These are phyloP conservation scores for Eucalyptus shirleyi DNA, from an alignment of 345 rosid genomes.

Conservation along the genomic window DNA sequence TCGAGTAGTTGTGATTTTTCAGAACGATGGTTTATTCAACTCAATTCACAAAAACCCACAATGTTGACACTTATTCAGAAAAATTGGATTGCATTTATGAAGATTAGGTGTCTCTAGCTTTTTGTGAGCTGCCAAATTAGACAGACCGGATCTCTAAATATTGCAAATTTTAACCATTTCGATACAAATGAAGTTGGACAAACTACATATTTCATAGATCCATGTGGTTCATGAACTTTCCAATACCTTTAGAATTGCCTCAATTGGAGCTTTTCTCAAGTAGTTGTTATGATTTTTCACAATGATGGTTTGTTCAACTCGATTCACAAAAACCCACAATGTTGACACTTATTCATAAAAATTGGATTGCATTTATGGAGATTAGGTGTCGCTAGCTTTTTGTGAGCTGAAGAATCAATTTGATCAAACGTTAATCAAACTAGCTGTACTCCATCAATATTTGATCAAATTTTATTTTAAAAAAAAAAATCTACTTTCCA, in stretches of 20 bases:
- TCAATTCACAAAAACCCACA: no score
- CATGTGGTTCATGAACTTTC: accelerated
- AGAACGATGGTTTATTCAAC: no score
- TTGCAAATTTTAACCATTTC: neutral
- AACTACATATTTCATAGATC: neutral
- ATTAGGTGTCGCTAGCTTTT: neutral
- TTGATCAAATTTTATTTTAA: neutral
- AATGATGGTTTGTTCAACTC: accelerated
- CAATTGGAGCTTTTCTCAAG: neutral
- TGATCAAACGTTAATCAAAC: neutral
- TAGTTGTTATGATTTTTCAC: neutral
- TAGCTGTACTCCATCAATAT: neutral
- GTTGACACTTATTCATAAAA: accelerated
- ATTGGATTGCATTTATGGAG: neutral
- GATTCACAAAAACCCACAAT: neutral
- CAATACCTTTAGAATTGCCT: accelerated
- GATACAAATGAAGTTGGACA: neutral
- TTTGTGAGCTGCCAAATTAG: neutral
- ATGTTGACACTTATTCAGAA: no score
- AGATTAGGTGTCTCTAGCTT: no score
- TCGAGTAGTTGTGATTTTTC: no score
- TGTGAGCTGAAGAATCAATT: neutral
- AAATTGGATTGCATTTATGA: no score
- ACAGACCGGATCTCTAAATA: neutral
- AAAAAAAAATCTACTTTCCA: neutral